A percentile compares a stretch with the other conserved stretches of the same genome.
Evolutionary conservation across 2,329 filamentous ascomycete species (phyloP).

Genomic region (Verticillium zaregamsianum): DNA sequence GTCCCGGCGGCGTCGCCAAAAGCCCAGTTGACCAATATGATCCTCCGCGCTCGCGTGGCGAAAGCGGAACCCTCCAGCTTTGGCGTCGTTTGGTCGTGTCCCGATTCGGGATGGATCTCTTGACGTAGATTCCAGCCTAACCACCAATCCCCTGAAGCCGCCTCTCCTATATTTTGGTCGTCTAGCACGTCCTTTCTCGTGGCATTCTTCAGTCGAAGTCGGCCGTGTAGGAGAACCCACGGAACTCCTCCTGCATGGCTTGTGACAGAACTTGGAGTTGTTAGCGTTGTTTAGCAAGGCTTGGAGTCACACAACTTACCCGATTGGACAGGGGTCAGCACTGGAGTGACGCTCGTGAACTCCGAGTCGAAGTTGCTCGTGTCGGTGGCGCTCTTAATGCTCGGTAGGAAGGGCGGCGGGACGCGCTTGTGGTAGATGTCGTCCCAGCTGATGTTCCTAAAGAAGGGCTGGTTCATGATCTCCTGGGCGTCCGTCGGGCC

Average conservation of each 20-base stretch:
- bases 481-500: constrained; percentile 97
- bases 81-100: neutral
- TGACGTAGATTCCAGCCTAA: neutral
- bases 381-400: constrained; percentile 87
- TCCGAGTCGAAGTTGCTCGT: constrained; percentile 99
- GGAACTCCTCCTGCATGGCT: constrained; percentile 99
- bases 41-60: neutral
- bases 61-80: neutral
- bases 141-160: neutral
- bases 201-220: constrained; percentile 65
- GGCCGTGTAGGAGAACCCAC: constrained; percentile 94
- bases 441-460: constrained; percentile 97
- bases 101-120: neutral
- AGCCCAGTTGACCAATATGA: neutral
- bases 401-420: constrained; percentile 81
- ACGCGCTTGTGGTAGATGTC: constrained; percentile 96
- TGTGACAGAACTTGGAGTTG: constrained; percentile 74
- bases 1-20: neutral
- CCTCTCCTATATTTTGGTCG: neutral
- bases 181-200: neutral
- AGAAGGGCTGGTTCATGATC: constrained; percentile 98
- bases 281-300: constrained; percentile 1
- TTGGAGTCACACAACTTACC: constrained; percentile 56
- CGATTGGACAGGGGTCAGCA: constrained; percentile 94
- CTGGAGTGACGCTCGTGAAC: constrained; percentile 96